These are phyloP conservation scores for Trichoderma aggressivum DNA, from an alignment of 2,329 filamentous ascomycete species.

Conservation along the genomic window DNA sequence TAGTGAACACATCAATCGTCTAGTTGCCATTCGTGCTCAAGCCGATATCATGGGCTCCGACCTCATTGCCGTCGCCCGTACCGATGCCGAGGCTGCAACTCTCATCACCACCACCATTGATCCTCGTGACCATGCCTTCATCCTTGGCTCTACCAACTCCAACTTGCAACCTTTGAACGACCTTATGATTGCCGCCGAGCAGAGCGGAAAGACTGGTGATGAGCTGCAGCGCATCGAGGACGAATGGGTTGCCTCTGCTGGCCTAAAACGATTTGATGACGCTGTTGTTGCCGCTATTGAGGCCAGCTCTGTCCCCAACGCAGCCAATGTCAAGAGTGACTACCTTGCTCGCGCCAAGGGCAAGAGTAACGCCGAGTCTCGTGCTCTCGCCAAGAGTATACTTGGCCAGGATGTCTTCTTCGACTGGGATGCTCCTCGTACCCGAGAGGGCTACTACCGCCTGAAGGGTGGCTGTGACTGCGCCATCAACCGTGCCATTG, in stretches of 20 bases:
- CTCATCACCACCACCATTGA: slow-evolving; percentile 97
- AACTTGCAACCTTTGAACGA: slow-evolving; percentile 80
- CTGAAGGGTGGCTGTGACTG: slow-evolving; percentile 89
- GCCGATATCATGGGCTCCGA: slow-evolving; percentile 97
- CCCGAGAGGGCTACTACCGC: slow-evolving; percentile 92
- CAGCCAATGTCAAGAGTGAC: slow-evolving; percentile 68
- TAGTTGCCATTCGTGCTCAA: slow-evolving; percentile 94
- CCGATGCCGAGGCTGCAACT: slow-evolving; percentile 95
- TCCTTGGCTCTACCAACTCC: slow-evolving; percentile 85
- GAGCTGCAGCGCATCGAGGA: slow-evolving; percentile 91
- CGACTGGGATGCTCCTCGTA: slow-evolving; percentile 92
- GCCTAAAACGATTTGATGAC: slow-evolving; percentile 85
- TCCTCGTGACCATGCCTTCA: slow-evolving; percentile 90
- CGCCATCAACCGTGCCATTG: slow-evolving; percentile 83
- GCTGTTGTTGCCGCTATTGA: slow-evolving; percentile 82
- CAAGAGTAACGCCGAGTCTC: slow-evolving; percentile 80
- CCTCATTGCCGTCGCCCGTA: slow-evolving; percentile 86
- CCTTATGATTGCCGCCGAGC: slow-evolving; percentile 84
- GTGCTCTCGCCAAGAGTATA: slow-evolving; percentile 72
- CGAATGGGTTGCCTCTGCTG: slow-evolving; percentile 73
- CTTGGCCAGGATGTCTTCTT: slow-evolving; percentile 82
- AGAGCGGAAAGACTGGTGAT: slow-evolving; percentile 72
- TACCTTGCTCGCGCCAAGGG: slow-evolving; percentile 70
- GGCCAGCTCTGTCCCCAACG: slow-evolving; percentile 55
- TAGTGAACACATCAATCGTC: slow-evolving; percentile 94